Evolutionary conservation across 1,284 basidiomycete genomes (phyloP).

Genomic region (Erythrobasidium hasegawianum): DNA sequence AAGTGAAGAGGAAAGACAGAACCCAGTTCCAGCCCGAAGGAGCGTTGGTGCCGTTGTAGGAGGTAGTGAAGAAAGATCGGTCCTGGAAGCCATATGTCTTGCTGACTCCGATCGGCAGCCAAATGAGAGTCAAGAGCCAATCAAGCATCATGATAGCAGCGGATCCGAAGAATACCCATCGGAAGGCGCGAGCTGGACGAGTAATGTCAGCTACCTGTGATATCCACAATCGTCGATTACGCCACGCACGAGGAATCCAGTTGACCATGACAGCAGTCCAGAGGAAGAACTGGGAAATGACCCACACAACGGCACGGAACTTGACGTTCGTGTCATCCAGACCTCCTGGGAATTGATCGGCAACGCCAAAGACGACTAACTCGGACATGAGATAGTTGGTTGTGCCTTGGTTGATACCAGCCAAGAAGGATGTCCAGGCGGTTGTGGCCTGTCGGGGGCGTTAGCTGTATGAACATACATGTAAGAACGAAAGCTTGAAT

Average conservation of each 20-base stretch:
- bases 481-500: too few relatives aligned
- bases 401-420: constrained; percentile 75
- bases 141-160: constrained; percentile 70
- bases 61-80: constrained; percentile 70
- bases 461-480: too few relatives aligned
- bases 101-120: constrained; percentile 80
- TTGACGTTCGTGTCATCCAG: constrained; percentile 65
- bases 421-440: constrained; percentile 84
- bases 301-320: constrained; percentile 78
- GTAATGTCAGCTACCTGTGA: too few relatives aligned
- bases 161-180: constrained; percentile 67
- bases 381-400: constrained; percentile 68
- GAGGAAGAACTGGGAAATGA: constrained; percentile 65
- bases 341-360: constrained; percentile 64
- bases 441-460: constrained; percentile 51
- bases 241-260: constrained; percentile 68
- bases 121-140: constrained; percentile 76
- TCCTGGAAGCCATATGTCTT: constrained; percentile 75
- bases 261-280: constrained; percentile 70
- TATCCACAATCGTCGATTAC: too few relatives aligned
- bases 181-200: constrained; percentile 56
- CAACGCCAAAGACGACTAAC: constrained; percentile 66
- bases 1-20: constrained; percentile 65
- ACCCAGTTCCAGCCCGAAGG: constrained; percentile 62
- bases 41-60: constrained; percentile 79